Percentiles rank a stretch among this genome's conserved stretches.
Evolutionary conservation across 768 basidiomycete genomes (phyloP).

Genomic region (Neoboletus magnificus): DNA sequence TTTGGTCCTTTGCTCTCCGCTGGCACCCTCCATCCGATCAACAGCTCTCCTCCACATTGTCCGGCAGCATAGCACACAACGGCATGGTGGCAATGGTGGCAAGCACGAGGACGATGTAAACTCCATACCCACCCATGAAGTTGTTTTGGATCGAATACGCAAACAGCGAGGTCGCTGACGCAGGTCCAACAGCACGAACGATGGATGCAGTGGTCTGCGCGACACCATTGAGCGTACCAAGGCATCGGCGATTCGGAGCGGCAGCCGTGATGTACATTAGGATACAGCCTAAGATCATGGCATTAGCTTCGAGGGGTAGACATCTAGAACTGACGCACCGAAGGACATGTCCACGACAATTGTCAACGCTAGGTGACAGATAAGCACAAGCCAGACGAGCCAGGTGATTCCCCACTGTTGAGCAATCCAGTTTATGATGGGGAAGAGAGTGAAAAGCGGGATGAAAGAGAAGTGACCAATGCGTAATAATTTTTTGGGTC

Average conservation of each 20-base stretch:
- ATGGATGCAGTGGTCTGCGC: slow-evolving; percentile 31
- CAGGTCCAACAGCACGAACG: slow-evolving; percentile 34
- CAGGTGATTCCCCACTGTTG: slow-evolving; percentile 19
- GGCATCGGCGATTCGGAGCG: slow-evolving; percentile 60
- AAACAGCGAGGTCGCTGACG: slow-evolving; percentile 33
- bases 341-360: slow-evolving; percentile 32
- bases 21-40: not conserved
- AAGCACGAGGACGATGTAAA: slow-evolving; percentile 31
- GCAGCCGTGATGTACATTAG: slow-evolving; percentile 68
- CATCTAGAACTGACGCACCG: slow-evolving; percentile 19
- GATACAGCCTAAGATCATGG: slow-evolving; percentile 47
- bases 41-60: slow-evolving; percentile 15
- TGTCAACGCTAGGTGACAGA: slow-evolving; percentile 22
- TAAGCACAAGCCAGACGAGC: slow-evolving; percentile 28
- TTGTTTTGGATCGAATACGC: slow-evolving; percentile 36
- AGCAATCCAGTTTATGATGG: slow-evolving; percentile 29
- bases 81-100: slow-evolving; percentile 14
- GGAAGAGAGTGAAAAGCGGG: slow-evolving; percentile 32
- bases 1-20: not conserved
- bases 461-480: slow-evolving; percentile 27
- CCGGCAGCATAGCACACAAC: slow-evolving; percentile 21
- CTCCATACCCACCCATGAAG: slow-evolving; percentile 35
- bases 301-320: slow-evolving; percentile 2
- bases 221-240: slow-evolving; percentile 67
- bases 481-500: slow-evolving; percentile 31